Percentiles rank a stretch among this genome's conserved stretches.
Conservation (phyloP, 192 early-diverging fungal genomes). For the Dissophora globulifera region DNA sequence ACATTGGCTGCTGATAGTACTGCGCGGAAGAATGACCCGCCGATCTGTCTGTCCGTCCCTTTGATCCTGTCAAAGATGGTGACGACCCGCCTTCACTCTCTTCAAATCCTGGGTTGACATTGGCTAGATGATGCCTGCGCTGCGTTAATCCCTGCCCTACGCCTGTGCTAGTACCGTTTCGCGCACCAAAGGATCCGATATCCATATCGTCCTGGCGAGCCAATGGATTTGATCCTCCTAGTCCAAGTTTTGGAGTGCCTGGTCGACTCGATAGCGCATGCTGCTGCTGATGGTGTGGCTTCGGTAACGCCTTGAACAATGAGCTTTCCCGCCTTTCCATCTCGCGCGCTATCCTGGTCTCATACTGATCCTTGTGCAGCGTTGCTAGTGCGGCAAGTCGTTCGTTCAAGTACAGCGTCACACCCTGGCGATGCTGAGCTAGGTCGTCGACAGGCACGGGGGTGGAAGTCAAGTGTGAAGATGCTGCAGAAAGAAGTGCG, state of each 20-base stretch:
- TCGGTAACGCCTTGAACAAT: constrained; percentile 33
- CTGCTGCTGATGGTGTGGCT: constrained; percentile 5
- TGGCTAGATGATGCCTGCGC: too few species aligned
- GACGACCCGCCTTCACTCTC: too few species aligned
- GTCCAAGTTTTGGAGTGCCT: too few species aligned
- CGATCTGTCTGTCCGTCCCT: too few species aligned
- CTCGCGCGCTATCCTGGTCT: constrained; percentile 70
- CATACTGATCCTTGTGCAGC: constrained; percentile 78
- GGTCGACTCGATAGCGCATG: background rate
- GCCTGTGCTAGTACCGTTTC: too few species aligned
- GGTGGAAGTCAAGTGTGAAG: background rate
- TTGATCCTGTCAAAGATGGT: too few species aligned
- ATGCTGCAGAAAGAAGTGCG: constrained; percentile 19
- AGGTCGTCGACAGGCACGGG: constrained; percentile 58
- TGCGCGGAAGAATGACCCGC: constrained; percentile 37
- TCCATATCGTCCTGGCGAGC: too few species aligned
- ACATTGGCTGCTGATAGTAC: constrained; percentile 25
- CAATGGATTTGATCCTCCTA: too few species aligned
- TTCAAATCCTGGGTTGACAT: too few species aligned
- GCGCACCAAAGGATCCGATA: too few species aligned
- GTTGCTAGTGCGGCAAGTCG: constrained; percentile 71
- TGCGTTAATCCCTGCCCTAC: constrained; percentile 9
- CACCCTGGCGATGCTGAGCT: constrained; percentile 74
- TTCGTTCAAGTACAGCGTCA: constrained; percentile 75
- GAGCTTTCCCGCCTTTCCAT: constrained; percentile 72